phyloP scores from a whole-genome alignment of 1,139 yeast species.

The Entelexis sorbosivorans region DNA sequence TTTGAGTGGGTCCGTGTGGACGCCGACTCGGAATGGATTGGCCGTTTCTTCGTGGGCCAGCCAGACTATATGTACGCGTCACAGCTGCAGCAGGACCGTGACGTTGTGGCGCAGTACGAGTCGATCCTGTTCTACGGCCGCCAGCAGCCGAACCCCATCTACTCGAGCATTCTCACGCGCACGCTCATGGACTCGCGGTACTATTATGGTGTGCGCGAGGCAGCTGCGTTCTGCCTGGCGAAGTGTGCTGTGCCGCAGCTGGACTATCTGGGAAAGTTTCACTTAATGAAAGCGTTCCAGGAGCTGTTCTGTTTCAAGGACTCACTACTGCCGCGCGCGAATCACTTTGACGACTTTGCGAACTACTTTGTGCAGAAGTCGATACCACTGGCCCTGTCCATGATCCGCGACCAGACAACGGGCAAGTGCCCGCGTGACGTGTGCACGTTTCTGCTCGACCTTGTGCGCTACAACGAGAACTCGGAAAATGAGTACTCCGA shows the following conservation, averaged over 20 bases:
- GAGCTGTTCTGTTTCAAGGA: slow-evolving; percentile 52
- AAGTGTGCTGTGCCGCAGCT: slow-evolving; percentile 51
- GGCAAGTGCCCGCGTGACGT: slow-evolving; percentile 61
- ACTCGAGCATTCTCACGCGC: slow-evolving; percentile 68
- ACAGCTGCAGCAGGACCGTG: slow-evolving; percentile 87
- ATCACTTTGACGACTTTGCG: slow-evolving; percentile 63
- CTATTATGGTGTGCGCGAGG: slow-evolving; percentile 77
- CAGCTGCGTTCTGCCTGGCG: slow-evolving; percentile 75
- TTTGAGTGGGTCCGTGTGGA: slow-evolving; percentile 97
- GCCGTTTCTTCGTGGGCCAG: slow-evolving; percentile 66
- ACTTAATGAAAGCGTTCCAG: slow-evolving; percentile 60
- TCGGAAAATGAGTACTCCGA: slow-evolving; percentile 70
- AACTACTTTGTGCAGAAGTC: slow-evolving; percentile 59
- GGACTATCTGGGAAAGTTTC: slow-evolving; percentile 59
- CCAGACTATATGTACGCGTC: slow-evolving; percentile 94
- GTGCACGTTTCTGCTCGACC: slow-evolving; percentile 52
- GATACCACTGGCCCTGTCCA: slow-evolving; percentile 52
- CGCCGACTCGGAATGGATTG: slow-evolving; percentile 96
- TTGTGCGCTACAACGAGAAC: slow-evolving; percentile 78
- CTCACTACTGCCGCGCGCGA: slow-evolving; percentile 53
- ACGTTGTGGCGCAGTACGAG: slow-evolving; percentile 88
- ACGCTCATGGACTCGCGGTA: slow-evolving; percentile 78
- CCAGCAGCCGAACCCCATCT: slow-evolving; percentile 48
- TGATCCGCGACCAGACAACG: slow-evolving; percentile 43
- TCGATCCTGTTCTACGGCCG: slow-evolving; percentile 65